Evolutionary conservation across 495 filamentous ascomycete genomes (phyloP).

Genomic region (Talaromyces thailandensis): DNA sequence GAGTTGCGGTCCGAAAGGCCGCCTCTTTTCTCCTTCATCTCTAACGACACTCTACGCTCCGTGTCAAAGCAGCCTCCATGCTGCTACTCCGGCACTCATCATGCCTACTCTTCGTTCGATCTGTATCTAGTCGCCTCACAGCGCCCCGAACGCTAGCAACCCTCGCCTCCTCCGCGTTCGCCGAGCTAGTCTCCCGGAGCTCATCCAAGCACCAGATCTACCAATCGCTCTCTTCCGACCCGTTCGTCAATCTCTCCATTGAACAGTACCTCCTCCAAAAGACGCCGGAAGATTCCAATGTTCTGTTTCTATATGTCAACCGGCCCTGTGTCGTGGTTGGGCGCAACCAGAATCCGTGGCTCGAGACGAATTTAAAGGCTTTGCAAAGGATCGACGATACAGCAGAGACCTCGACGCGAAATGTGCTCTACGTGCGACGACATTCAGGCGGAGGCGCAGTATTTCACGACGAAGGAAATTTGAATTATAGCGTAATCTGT

Average conservation of each 20-base stretch:
- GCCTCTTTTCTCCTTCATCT: background rate
- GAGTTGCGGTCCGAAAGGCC: background rate
- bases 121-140: background rate
- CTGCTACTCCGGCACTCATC: constrained; percentile 1
- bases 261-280: constrained; percentile 82
- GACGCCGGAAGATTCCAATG: constrained; percentile 55
- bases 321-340: constrained; percentile 80
- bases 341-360: constrained; percentile 96
- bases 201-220: constrained; percentile 60
- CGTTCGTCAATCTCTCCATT: constrained; percentile 91
- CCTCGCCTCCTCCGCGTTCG: constrained; percentile 26
- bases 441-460: constrained; percentile 87
- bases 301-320: constrained; percentile 86
- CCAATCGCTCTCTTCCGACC: constrained; percentile 61
- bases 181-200: constrained; percentile 30
- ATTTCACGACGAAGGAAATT: constrained; percentile 84
- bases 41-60: background rate
- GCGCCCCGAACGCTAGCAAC: constrained; percentile 18
- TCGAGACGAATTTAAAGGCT: constrained; percentile 68
- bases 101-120: constrained; percentile 3
- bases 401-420: constrained; percentile 10
- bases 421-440: constrained; percentile 64
- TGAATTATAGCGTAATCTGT: constrained; percentile 88
- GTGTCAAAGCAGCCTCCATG: background rate
- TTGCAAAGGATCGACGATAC: constrained; percentile 26